phyloP scores from a whole-genome alignment of 179 eudicot species.

The Gypsophila paniculata region DNA sequence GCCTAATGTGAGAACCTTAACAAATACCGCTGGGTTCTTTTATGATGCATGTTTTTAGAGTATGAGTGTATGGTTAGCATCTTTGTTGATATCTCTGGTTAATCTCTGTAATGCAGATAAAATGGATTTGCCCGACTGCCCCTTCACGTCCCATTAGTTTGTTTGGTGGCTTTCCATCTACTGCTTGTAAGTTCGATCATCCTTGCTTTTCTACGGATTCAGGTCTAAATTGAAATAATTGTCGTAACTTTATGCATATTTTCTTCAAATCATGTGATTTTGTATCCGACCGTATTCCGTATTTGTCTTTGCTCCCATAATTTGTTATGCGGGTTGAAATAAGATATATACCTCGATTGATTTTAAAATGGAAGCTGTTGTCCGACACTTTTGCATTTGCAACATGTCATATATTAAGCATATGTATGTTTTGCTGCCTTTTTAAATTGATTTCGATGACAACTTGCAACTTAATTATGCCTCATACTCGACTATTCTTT shows the following conservation, averaged over 20 bases:
- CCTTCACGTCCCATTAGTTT: slow-evolving; percentile 46
- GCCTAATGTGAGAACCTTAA: slow-evolving; percentile 37
- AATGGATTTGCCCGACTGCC: slow-evolving; percentile 56
- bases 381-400: neutral
- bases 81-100: slow-evolving; percentile 14
- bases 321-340: slow-evolving; percentile 3
- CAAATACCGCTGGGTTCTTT: neutral
- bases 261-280: neutral
- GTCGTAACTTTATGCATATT: neutral
- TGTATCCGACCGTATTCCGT: neutral
- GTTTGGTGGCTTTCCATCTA: slow-evolving; percentile 52
- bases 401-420: neutral
- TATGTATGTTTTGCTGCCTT: neutral
- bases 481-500: slow-evolving; percentile 8
- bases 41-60: neutral
- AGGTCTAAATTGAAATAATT: neutral
- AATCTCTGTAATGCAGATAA: slow-evolving; percentile 36
- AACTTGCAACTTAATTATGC: neutral
- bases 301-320: neutral
- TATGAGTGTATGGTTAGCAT: neutral
- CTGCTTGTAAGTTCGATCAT: slow-evolving; percentile 39
- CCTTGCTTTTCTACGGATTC: neutral
- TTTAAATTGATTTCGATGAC: neutral
- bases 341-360: slow-evolving; percentile 2
- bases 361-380: neutral